These are phyloP conservation scores for Aspergillus phoenicis DNA, from an alignment of 2,329 filamentous ascomycete species.

Conservation along the genomic window DNA sequence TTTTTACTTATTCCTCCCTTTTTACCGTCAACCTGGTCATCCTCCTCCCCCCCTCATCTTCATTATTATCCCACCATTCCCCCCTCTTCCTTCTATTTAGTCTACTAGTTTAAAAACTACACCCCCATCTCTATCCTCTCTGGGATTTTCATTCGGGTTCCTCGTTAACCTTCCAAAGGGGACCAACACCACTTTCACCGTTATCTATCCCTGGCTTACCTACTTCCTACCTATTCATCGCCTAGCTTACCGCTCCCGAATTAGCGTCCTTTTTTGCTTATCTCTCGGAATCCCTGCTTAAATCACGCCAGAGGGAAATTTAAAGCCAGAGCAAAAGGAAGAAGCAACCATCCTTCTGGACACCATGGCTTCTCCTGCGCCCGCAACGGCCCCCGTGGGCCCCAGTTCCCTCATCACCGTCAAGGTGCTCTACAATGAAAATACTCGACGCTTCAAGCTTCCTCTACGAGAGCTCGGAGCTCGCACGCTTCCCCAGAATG, in stretches of 20 bases:
- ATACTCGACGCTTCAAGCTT: slow-evolving; percentile 82
- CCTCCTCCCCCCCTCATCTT: slow-evolving; percentile 9
- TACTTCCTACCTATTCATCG: neutral
- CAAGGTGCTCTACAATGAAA: slow-evolving; percentile 78
- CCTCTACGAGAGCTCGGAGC: slow-evolving; percentile 81
- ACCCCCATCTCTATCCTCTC: neutral
- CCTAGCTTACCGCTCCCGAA: neutral
- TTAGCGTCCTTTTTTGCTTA: slow-evolving; percentile 16
- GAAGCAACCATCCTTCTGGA: slow-evolving; percentile 16
- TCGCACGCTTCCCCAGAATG: slow-evolving; percentile 76
- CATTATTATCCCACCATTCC: slow-evolving; percentile 1
- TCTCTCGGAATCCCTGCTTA: slow-evolving; percentile 14
- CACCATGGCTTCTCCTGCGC: slow-evolving; percentile 43
- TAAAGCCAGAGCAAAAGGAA: neutral
- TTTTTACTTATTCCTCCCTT: neutral
- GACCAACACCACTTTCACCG: neutral
- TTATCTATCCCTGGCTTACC: neutral
- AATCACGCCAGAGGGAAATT: neutral
- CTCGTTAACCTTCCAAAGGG: neutral
- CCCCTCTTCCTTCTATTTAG: neutral
- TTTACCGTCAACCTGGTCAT: neutral
- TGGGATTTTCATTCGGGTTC: neutral
- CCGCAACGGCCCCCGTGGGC: slow-evolving; percentile 51
- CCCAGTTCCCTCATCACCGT: slow-evolving; percentile 78
- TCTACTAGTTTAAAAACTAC: too few species aligned